A percentile compares a stretch with the other conserved stretches of the same genome.
These are phyloP conservation scores for Colletotrichum incanum DNA, from an alignment of 2,329 filamentous ascomycete species.

Conservation along the genomic window DNA sequence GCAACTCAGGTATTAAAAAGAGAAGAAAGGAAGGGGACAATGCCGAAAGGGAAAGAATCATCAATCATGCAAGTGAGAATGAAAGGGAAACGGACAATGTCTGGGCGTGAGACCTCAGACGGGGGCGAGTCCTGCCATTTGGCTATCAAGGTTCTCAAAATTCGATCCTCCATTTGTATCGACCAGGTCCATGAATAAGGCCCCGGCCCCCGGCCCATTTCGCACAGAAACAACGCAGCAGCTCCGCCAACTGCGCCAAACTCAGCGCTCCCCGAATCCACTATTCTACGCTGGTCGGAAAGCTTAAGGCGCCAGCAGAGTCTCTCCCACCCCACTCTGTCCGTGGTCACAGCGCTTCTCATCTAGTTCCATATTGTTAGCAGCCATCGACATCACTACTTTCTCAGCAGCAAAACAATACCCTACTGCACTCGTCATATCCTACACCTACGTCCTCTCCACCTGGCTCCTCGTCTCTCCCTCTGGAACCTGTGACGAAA, in stretches of 20 bases:
- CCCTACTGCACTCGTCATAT: slow-evolving; percentile 2
- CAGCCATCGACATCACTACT: slow-evolving; percentile 33
- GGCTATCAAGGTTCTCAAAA: slow-evolving; percentile 20
- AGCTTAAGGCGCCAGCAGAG: slow-evolving; percentile 35
- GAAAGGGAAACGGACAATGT: slow-evolving; percentile 38
- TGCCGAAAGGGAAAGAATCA: not conserved
- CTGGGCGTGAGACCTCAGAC: slow-evolving; percentile 30
- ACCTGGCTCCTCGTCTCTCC: not conserved
- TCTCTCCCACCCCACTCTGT: slow-evolving; percentile 20
- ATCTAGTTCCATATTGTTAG: slow-evolving; percentile 18
- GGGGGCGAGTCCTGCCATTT: slow-evolving; percentile 15
- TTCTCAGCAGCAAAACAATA: slow-evolving; percentile 22
- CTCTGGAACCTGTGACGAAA: not conserved
- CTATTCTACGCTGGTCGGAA: slow-evolving; percentile 25
- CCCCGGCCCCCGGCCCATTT: slow-evolving; percentile 20
- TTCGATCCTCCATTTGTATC: slow-evolving; percentile 9
- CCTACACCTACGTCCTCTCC: slow-evolving; percentile 11
- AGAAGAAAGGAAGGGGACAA: not conserved
- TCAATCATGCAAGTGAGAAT: slow-evolving; percentile 23
- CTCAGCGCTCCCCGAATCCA: slow-evolving; percentile 26
- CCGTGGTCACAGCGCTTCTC: slow-evolving; percentile 22
- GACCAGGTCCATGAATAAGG: slow-evolving; percentile 21
- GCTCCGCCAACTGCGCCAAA: slow-evolving; percentile 31
- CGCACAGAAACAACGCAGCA: slow-evolving; percentile 36
- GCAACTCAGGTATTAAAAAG: not conserved